Evolutionary conservation across 164 flowering plant genomes (phyloP), one percentile per base, ranked within the genome.

Genomic region (Sedum album): DNA sequence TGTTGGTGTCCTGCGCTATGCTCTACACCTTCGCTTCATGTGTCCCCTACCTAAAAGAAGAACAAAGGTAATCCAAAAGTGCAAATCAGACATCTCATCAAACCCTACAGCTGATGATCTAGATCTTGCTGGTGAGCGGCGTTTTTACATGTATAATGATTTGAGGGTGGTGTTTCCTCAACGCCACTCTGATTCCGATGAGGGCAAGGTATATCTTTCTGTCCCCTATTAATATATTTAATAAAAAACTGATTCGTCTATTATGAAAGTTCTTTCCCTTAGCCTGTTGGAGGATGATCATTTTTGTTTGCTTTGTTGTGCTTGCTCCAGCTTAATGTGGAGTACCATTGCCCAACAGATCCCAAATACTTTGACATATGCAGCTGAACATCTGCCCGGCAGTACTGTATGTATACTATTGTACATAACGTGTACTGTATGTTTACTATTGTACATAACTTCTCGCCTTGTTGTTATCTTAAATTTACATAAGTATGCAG

Each of bases 81-180:
- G 67, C 55, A 66, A 66, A 63, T 68, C 78, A 35, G 71, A 74
- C 66, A 28, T 74, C 5, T 31, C 46, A 25, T 62, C 78, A 35
- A 35, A 25, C 13, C 71, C 73, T 17, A 41, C 68, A 36, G 69
- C 31, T 28, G 48, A 42, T 30, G 51, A 55, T 31, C 10, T 39
- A 11, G 72, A 72, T 44, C 18, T 26, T 21, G 76, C 71, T 4
- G 69, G 69, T 33, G 76, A 73, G 23, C 63, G 83, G 51, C 75
- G 71, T 46, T 81, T 81, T 70, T 81, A 81, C 66, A 41, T 81
- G 30, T 78, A 78, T 78, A 81, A 78, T 71, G 83, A 81, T 64
- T 57, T 81, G 73, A 72, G 73, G 69, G 81, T 81, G n/a, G 81
- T 81, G 31, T 81, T 81, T 31, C 83, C 83, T 11, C 83, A 81